phyloP scores from a whole-genome alignment of 2,329 filamentous ascomycete species.

The Nemania sp. region DNA sequence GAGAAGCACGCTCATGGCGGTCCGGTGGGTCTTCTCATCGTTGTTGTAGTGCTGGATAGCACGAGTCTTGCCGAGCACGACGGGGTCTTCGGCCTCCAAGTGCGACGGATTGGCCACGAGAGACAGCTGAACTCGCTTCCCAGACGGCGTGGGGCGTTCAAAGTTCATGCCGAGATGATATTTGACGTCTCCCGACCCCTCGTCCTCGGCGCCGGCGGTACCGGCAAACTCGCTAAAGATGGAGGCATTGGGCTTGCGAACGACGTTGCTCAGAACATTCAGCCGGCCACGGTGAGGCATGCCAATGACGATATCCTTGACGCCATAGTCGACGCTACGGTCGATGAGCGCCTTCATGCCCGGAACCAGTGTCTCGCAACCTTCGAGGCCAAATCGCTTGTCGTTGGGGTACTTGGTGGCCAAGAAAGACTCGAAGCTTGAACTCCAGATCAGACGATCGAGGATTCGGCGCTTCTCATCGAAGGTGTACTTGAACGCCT shows the following conservation, averaged over 20 bases:
- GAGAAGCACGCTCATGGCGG: conserved; percentile 92
- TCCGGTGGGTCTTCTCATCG: conserved; percentile 85
- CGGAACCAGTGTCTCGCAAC: conserved; percentile 93
- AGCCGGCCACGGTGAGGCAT: conserved; percentile 99
- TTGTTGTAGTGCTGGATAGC: conserved; percentile 99
- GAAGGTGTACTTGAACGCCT: conserved; percentile 95
- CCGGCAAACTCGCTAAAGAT: conserved; percentile 99
- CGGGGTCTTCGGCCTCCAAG: conserved; percentile 96
- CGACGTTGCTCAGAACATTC: conserved; percentile 97
- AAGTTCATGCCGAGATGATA: conserved; percentile 99
- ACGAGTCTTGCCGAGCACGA: conserved; percentile 95
- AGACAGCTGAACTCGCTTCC: conserved; percentile 98
- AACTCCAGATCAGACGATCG: conserved; percentile 97
- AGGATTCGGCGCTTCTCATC: conserved; percentile 98
- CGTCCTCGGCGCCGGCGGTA: conserved; percentile 82
- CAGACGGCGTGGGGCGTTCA: conserved; percentile 94
- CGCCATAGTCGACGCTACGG: conserved; percentile 95
- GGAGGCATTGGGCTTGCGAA: conserved; percentile 98
- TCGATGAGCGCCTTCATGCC: conserved; percentile 99
- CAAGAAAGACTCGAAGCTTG: conserved; percentile 94
- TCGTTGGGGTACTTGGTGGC: conserved; percentile 99
- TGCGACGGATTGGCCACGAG: conserved; percentile 98
- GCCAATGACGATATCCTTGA: conserved; percentile 99
- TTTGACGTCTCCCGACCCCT: conserved; percentile 98
- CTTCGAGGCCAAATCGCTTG: conserved; percentile 98